A percentile compares a stretch with the other conserved stretches of the same genome.
These are phyloP conservation scores for Salix brachista DNA, from an alignment of 345 rosid species.

Conservation along the genomic window DNA sequence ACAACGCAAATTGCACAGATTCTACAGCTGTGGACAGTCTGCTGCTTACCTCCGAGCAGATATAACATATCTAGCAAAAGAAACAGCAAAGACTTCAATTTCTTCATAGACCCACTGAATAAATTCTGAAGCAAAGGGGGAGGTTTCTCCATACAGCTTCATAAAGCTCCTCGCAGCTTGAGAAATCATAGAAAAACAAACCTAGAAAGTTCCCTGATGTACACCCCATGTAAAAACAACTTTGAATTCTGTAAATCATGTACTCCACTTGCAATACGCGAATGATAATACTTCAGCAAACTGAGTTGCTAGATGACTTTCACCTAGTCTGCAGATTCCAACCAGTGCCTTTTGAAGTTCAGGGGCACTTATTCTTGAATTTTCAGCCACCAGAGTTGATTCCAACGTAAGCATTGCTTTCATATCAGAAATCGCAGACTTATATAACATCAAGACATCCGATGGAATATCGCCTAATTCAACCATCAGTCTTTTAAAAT, in stretches of 20 bases:
- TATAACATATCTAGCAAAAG: slow-evolving; percentile 36
- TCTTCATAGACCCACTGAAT: slow-evolving; percentile 48
- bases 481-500: slow-evolving; percentile 27
- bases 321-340: slow-evolving; percentile 46
- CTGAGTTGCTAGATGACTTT: slow-evolving; percentile 39
- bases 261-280: slow-evolving; percentile 40
- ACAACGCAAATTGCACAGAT: slow-evolving; percentile 42
- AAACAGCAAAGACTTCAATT: slow-evolving; percentile 34
- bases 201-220: slow-evolving; percentile 43
- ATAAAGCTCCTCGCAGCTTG: slow-evolving; percentile 54
- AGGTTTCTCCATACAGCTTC: slow-evolving; percentile 45
- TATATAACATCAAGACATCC: slow-evolving; percentile 25
- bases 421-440: slow-evolving; percentile 37
- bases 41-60: slow-evolving; percentile 37
- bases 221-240: slow-evolving; percentile 24
- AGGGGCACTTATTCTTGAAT: slow-evolving; percentile 46
- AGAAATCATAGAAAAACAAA: slow-evolving; percentile 51
- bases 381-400: slow-evolving; percentile 40
- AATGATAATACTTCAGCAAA: slow-evolving; percentile 49
- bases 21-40: slow-evolving; percentile 45
- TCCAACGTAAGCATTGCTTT: slow-evolving; percentile 35
- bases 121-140: slow-evolving; percentile 39
- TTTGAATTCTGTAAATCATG: slow-evolving; percentile 31
- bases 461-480: slow-evolving; percentile 11
- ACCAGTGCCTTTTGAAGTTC: slow-evolving; percentile 54